phyloP scores from a whole-genome alignment of 768 basidiomycete genomes.

The Suillus lakei region DNA sequence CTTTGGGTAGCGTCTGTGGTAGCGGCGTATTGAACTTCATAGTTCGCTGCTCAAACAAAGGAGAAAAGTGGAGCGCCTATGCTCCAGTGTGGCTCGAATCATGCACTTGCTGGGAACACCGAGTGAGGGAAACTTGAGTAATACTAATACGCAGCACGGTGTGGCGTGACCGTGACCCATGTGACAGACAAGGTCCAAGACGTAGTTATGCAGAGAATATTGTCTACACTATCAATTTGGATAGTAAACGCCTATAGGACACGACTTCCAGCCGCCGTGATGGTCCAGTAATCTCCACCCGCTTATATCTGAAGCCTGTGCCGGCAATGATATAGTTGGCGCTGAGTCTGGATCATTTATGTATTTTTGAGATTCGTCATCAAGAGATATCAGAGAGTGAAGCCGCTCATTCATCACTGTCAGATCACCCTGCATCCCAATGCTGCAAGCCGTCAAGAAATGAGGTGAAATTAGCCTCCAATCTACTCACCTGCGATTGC shows the following conservation, averaged over 20 bases:
- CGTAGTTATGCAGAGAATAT: conserved; percentile 8
- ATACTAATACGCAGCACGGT: conserved; percentile 23
- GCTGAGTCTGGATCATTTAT: conserved; percentile 1
- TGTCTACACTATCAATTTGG: neutral
- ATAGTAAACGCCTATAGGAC: conserved; percentile 67
- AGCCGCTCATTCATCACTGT: conserved; percentile 61
- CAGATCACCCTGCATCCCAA: conserved; percentile 58
- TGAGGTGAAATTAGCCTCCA: neutral
- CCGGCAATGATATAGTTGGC: neutral
- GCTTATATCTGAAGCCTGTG: conserved; percentile 9
- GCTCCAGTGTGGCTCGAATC: conserved; percentile 6
- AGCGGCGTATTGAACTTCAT: conserved; percentile 58
- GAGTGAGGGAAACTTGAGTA: conserved; percentile 1
- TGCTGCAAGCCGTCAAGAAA: conserved; percentile 35
- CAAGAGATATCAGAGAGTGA: conserved; percentile 35
- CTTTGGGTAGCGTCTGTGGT: conserved; percentile 69
- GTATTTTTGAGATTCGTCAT: conserved; percentile 15
- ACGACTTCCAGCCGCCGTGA: conserved; percentile 58
- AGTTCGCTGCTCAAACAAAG: conserved; percentile 6
- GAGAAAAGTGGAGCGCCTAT: neutral
- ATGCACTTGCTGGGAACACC: conserved; percentile 3
- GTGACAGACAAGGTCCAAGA: neutral
- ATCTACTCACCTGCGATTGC: conserved; percentile 22
- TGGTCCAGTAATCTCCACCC: conserved; percentile 62
- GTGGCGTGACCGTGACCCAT: conserved; percentile 23